Evolutionary conservation across 129 eudicot genomes (phyloP).

Genomic region (Helichrysum umbraculigerum): DNA sequence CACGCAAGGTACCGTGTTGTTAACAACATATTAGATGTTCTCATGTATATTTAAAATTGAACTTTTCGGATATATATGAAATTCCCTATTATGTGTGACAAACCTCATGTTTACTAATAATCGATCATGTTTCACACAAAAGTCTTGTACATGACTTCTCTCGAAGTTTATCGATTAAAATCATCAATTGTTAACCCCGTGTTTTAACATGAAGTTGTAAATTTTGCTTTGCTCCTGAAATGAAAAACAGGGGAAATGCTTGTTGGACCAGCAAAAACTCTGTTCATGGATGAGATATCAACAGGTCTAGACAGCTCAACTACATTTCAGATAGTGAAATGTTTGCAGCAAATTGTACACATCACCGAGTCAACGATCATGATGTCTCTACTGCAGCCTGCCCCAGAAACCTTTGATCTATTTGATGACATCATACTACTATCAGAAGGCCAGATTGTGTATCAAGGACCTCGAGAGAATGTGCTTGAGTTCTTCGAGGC

Average conservation of each 20-base stretch:
- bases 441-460: conserved; percentile 83
- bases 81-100: no score
- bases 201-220: no score
- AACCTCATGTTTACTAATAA: no score
- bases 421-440: conserved; percentile 75
- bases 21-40: no score
- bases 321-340: conserved; percentile 84
- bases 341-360: conserved; percentile 78
- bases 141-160: no score
- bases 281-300: conserved; percentile 93
- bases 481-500: conserved; percentile 73
- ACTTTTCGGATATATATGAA: no score
- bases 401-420: conserved; percentile 82
- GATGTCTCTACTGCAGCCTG: conserved; percentile 87
- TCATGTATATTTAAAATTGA: no score
- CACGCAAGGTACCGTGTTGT: no score
- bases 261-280: conserved; percentile 80
- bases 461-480: conserved; percentile 77
- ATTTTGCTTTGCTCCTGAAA: no score
- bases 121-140: no score
- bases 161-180: no score
- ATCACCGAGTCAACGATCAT: conserved; percentile 67
- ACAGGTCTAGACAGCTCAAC: conserved; percentile 92
- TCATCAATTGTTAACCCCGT: no score
- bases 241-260: conserved; percentile 72